Evolutionary conservation across 1,139 yeast genomes (phyloP), one percentile per base, ranked within the genome.

Genomic region (Arxiozyma telluris): DNA sequence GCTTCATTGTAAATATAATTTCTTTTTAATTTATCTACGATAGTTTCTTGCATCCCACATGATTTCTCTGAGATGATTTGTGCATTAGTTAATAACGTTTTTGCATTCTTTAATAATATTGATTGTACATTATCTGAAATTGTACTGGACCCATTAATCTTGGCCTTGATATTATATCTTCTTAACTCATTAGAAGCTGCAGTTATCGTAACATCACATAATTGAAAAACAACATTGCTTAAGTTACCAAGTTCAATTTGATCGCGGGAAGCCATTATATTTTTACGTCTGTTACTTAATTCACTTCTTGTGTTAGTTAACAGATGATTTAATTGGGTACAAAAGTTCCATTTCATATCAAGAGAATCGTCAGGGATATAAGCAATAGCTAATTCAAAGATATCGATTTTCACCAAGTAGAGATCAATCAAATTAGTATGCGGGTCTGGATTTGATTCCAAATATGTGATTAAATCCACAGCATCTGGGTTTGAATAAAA

Each of bases 41-140:
- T 58, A 44, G 59, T 59, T 50, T 67, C 71, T 50, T 64, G 62
- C 44, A 67, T 50, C 12, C 71, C 71, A 53, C 70, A 66, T 6
- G 68, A 57, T 47, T 53, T 54, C 49, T 64, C 59, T 1, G 69
- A 59, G 25, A 64, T 62, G 41, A 53, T 58, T 22, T 50, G 53
- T 1, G 66, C 65, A 47, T 66, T 66, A 17, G 54, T 47, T 21
- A 64, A 55, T 20, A 64, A 55, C 3, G 64, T 61, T 38, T 51
- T 52, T 7, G 65, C 63, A 47, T 67, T 67, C 53, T 64, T 64
- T 55, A 55, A 46, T 41, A 67, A 55, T 11, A 63, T 54, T 3
- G 54, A 53, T 34, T 53, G 50, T 9, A 58, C 54, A 45, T 58
- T 60, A n/a, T 38, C 43, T 8, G 21, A 8, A 38, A 20, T 21